Conservation (phyloP, 495 filamentous ascomycete genomes). For the Aspergillus indologenus region DNA sequence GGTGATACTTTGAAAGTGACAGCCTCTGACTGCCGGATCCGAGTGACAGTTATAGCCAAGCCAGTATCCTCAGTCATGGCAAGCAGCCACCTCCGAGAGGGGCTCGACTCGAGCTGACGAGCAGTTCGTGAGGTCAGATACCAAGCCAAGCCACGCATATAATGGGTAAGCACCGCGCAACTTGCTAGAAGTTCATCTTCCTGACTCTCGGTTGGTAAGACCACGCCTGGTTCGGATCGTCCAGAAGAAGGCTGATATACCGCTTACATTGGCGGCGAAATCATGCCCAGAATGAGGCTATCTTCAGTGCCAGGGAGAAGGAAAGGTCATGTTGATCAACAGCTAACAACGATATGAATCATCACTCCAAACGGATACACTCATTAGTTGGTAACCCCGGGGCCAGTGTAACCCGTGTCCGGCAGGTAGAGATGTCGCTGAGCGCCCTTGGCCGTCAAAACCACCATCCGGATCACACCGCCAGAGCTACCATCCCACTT, state of each 20-base stretch:
- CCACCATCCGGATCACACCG: conserved; percentile 96
- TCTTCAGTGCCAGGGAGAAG: neutral
- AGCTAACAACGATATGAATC: conserved; percentile 21
- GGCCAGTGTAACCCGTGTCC: conserved; percentile 74
- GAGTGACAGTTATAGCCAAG: neutral
- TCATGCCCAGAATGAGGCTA: neutral
- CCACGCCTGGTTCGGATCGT: neutral
- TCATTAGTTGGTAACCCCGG: conserved; percentile 48
- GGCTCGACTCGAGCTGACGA: neutral
- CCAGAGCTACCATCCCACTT: conserved; percentile 99
- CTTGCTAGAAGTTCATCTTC: no score
- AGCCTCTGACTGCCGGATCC: neutral
- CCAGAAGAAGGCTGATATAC: neutral
- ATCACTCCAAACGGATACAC: conserved; percentile 28
- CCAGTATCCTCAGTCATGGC: neutral
- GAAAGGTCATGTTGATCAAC: conserved; percentile 7
- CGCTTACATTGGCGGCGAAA: neutral
- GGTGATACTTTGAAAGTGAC: neutral
- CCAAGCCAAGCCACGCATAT: neutral
- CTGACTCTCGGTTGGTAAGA: no score
- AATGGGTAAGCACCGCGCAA: neutral
- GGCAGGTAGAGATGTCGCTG: conserved; percentile 87
- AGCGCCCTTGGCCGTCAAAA: conserved; percentile 84
- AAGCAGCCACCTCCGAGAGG: neutral
- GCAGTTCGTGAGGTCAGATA: neutral